phyloP scores from a whole-genome alignment of 768 basidiomycete species.

The Russula griseocarnosa region DNA sequence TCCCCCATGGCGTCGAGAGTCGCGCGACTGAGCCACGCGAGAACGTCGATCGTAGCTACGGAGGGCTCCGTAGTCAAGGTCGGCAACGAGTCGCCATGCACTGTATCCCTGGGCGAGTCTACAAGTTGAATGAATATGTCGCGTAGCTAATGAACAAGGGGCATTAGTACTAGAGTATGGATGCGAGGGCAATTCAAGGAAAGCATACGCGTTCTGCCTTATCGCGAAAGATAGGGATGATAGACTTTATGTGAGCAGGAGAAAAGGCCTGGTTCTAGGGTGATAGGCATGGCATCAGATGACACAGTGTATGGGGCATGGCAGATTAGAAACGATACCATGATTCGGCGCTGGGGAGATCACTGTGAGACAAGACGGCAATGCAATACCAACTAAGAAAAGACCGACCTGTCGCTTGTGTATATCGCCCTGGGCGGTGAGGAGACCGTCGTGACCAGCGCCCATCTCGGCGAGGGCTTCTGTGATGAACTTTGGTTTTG shows the following conservation, averaged over 20 bases:
- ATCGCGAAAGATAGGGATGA: slow-evolving; percentile 55
- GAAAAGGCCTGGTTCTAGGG: slow-evolving; percentile 51
- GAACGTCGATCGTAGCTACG: slow-evolving; percentile 47
- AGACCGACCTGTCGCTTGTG: slow-evolving; percentile 51
- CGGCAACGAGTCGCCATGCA: slow-evolving; percentile 2
- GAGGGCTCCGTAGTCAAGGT: slow-evolving; percentile 21
- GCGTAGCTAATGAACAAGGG: slow-evolving; percentile 39
- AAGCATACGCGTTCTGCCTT: slow-evolving; percentile 49
- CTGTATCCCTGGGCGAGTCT: slow-evolving; percentile 22
- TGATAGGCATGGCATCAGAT: slow-evolving; percentile 19
- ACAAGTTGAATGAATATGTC: slow-evolving; percentile 41
- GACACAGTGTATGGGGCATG: slow-evolving; percentile 15
- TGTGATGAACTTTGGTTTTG: slow-evolving; percentile 56
- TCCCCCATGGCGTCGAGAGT: slow-evolving; percentile 78
- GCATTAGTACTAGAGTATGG: neutral
- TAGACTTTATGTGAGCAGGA: slow-evolving; percentile 44
- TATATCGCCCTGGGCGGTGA: slow-evolving; percentile 52
- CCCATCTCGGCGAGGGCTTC: slow-evolving; percentile 51
- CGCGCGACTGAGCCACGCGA: slow-evolving; percentile 60
- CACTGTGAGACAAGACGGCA: neutral
- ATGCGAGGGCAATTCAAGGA: neutral
- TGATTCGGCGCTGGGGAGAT: slow-evolving; percentile 44
- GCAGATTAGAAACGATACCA: slow-evolving; percentile 36
- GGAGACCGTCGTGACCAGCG: slow-evolving; percentile 46
- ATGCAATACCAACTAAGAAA: neutral